Evolutionary conservation across 192 early-diverging fungal species (phyloP), one percentile per base, ranked within the genome.

Genomic region (Chytriomyces sp.): DNA sequence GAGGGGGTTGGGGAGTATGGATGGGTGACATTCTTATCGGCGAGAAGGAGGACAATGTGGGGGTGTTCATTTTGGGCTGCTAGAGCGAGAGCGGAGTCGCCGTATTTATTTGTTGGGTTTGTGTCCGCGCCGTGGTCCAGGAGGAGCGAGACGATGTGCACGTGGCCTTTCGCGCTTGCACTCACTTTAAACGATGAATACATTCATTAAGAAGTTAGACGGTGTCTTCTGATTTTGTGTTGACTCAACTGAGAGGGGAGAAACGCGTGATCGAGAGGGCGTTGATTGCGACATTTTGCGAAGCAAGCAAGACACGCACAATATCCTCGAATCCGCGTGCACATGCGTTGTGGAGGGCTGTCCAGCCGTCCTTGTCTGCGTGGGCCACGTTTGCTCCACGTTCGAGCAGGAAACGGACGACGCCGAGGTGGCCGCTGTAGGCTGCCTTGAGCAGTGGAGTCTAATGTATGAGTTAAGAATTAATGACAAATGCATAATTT

Each of bases 261-360:
- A 90, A 84, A 0, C 89, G 90, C 73, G 71, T 80, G 66, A 79
- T 89, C 54, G 82, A 67, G 10, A 82, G 88, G 81, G 92, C 83
- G 14, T 91, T 84, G 34, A 81, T 78, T 0, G 86, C 86, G 6
- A 80, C 81, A 5, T 63, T 71, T 64, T 90, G 26, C 5, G n/a
- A 26, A 2, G n/a, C 89, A 26, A 92, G 64, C 31, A 94, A 74
- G 37, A 85, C 78, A 39, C 79, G 73, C 0, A 82, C 87, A 64
- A 89, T 84, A 25, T 77, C 74, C 3, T 86, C 67, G 59, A 88
- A 80, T 1, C 91, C 92, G 22, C 81, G 77, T 3, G 87, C 81
- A 32, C 82, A 82, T 31, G 91, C 88, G 72, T 94, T 93, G 77
- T 94, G 93, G 33, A 95, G 82, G 3, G 92, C 86, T 6, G 92